These are phyloP conservation scores for Colletotrichum sp. DNA, from an alignment of 2,329 filamentous ascomycete species.

Conservation along the genomic window DNA sequence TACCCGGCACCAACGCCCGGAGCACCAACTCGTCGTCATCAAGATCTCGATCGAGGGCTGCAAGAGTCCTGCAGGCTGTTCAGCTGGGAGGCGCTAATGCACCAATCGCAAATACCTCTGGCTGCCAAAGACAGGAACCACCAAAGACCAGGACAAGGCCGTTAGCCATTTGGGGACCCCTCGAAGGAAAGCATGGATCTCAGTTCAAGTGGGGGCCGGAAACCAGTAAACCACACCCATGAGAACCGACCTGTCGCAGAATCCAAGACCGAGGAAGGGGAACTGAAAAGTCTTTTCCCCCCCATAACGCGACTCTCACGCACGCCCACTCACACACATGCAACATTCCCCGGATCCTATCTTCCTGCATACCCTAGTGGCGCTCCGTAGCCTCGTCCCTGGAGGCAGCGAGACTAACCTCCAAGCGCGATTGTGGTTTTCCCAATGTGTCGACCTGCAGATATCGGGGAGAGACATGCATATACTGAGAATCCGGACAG, in stretches of 20 bases:
- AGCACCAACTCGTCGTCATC: background rate
- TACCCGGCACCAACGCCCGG: background rate
- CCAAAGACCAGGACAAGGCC: background rate
- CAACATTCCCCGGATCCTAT: conserved; percentile 17
- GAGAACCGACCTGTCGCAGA: conserved; percentile 9
- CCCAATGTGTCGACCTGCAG: conserved; percentile 11
- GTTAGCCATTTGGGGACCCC: background rate
- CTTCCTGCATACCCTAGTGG: conserved; percentile 16
- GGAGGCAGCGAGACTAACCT: background rate
- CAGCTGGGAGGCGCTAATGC: conserved; percentile 4
- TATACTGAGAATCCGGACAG: background rate
- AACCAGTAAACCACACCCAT: background rate
- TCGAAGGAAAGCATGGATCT: background rate
- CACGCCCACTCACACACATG: background rate
- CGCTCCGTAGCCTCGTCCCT: background rate
- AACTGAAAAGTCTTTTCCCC: background rate
- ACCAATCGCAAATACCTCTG: background rate
- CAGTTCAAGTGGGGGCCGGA: background rate
- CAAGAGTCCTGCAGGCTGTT: background rate
- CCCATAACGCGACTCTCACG: background rate
- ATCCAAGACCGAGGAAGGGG: conserved; percentile 8
- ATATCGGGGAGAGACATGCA: conserved; percentile 9
- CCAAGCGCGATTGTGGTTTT: background rate
- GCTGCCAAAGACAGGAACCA: background rate
- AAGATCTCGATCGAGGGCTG: background rate